Evolutionary conservation across 2,329 filamentous ascomycete genomes (phyloP).

Genomic region (Verticillium longisporum): DNA sequence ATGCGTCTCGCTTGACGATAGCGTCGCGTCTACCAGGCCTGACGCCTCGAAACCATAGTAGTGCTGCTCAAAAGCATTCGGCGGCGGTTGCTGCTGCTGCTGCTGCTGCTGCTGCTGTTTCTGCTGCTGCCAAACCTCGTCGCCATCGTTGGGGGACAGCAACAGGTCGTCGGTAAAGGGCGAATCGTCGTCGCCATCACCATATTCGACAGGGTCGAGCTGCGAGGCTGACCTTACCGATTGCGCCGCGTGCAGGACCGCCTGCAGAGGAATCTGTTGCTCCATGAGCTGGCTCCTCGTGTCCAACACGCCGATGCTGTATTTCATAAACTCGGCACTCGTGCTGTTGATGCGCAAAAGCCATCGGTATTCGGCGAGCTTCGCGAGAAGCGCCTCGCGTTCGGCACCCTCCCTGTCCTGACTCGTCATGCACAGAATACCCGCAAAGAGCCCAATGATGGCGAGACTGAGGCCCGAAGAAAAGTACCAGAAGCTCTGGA

Average conservation of each 20-base stretch:
- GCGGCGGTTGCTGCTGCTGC: background rate
- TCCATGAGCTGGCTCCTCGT: constrained; percentile 6
- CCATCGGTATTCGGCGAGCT: constrained; percentile 12
- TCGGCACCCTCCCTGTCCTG: constrained; percentile 2
- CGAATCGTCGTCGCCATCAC: background rate
- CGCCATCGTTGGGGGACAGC: background rate
- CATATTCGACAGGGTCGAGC: background rate
- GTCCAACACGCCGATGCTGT: constrained; percentile 8
- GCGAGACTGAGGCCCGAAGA: constrained; percentile 22
- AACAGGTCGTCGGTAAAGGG: background rate
- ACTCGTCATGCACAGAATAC: constrained; percentile 15
- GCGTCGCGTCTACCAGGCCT: background rate
- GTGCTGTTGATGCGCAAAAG: constrained; percentile 8
- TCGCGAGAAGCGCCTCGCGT: constrained; percentile 6
- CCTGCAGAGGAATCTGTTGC: constrained; percentile 1
- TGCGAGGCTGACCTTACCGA: background rate
- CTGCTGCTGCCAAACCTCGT: background rate
- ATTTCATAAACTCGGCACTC: constrained; percentile 9
- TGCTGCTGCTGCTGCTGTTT: too few species aligned
- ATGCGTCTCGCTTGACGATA: background rate
- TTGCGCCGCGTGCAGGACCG: background rate
- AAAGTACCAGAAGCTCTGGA: constrained; percentile 33
- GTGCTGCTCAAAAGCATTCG: background rate
- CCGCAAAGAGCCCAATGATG: constrained; percentile 22
- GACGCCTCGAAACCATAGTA: background rate